Base-by-base conservation (phyloP, 306 rosid species). In the Acacia crassicarpa region DNA sequence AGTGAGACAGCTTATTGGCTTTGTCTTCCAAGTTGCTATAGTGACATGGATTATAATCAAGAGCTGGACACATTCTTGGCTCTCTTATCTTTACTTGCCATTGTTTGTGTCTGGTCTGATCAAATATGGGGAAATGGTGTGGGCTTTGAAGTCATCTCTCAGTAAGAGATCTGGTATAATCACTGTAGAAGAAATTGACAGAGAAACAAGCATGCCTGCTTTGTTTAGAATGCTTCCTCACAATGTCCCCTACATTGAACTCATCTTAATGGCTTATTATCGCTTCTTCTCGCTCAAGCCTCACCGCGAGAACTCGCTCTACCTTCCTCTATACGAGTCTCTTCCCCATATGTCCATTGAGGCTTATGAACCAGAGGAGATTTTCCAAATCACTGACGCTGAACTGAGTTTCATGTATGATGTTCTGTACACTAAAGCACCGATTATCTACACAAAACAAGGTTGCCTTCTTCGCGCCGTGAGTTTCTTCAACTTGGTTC, bases 351-450 rank as follows among this genome's bases (percentile, higher is more conserved):
- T 87, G 84, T 69, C 90, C 13, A 67, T 87, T 1, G 83, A 85
- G 9, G 85, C 56, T 59, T 80, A 88, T 51, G 35, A 82, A 9
- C 58, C 80, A 0, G 87, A 84, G 49, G 90, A 89, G 0, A 83
- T 84, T 72, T 91, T 92, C 80, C 59, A 69, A 23, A 88, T 87
- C 73, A 80, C 91, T 19, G 97, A 92, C 69, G 72, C 83, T 8
- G 93, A 92, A 75, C 76, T 91, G 20, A 80, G 95, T 48, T 91
- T 91, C 88, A 89, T 92, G 93, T 92, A 91, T 59, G 94, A 91
- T 77, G 93, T 86, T 4, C 74, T 91, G 56, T 91, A 92, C 85
- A 91, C 97, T 4, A 92, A 92, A 80, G 89, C 91, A 0, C 89
- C 86, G 3, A 75, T 89, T 17, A 70, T 89, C 79, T 88, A 89